phyloP scores from a whole-genome alignment of 2,329 filamentous ascomycete species.

The Penicillium sp. region DNA sequence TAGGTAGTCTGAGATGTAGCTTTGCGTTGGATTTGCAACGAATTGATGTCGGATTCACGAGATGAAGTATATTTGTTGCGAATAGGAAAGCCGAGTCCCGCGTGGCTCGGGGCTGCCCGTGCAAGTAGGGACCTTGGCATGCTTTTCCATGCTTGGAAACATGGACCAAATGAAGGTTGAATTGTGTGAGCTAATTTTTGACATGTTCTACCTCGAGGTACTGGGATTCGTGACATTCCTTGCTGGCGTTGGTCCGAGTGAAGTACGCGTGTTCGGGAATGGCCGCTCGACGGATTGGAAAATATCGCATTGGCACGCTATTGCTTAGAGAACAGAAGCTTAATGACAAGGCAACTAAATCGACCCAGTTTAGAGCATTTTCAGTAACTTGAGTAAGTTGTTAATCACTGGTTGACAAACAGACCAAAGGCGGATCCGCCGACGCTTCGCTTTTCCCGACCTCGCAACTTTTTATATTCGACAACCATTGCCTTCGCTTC shows the following conservation, averaged over 20 bases:
- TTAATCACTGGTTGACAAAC: neutral
- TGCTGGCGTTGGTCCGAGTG: slow-evolving; percentile 1
- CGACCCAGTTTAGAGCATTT: no score
- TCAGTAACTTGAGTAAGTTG: neutral
- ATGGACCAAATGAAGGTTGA: neutral
- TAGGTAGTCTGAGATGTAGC: no score
- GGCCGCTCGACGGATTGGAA: neutral
- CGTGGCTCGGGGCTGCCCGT: neutral
- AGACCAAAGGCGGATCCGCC: neutral
- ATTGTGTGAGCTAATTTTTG: neutral
- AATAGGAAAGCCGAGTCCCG: slow-evolving; percentile 2
- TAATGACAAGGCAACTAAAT: neutral
- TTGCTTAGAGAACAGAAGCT: neutral
- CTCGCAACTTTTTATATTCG: neutral
- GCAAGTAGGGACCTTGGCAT: neutral
- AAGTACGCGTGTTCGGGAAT: slow-evolving; percentile 27
- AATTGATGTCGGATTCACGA: neutral
- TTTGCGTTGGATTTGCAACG: neutral
- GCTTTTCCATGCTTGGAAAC: neutral
- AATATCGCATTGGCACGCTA: neutral
- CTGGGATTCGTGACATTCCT: neutral
- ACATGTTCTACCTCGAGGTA: slow-evolving; percentile 2
- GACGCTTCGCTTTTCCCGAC: neutral
- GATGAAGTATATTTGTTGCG: neutral
- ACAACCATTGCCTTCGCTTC: neutral